Evolutionary conservation across 768 basidiomycete species (phyloP), one percentile per base, ranked within the genome.

Genomic region (Collybia nuda): DNA sequence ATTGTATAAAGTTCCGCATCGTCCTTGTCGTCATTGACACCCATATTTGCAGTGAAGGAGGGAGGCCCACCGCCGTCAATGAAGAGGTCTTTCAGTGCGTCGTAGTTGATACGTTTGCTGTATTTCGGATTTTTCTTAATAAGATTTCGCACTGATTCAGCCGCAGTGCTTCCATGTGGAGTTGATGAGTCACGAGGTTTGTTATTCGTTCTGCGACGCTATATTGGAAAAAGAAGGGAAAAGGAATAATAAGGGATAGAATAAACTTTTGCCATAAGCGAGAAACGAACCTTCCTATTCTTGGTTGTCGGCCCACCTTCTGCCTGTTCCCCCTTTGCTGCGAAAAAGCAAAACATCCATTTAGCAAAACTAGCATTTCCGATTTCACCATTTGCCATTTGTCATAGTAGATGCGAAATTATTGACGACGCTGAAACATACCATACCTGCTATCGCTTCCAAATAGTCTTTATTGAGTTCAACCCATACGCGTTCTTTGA

Each of bases 401-500:
- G 36, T 38, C 14, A 47, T 39, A 47, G n/a, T 26, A 26, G 14
- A n/a, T 11, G 32, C 9, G 32, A 11, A 32, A 32, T 9, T 11
- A 3, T 32, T 32, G 32, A 32, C 12, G 9, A 14, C 12, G 32
- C 14, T 11, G 12, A 14, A 32, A 51, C 56, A 28, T 35, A 52
- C 72, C 81, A 65, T 57, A 90, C 92, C 89, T 46, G 93, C 93
- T 28, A 95, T 74, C 14, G 87, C 85, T 63, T 93, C 88, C 29
- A 98, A 70, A 65, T 96, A 98, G 26, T 97, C 94, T 57, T 80
- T 80, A 65, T 97, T 97, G 60, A 93, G 74, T 69, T 95, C 93
- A 42, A 95, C 92, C 94, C 94, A 98, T 1, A 97, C 82, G 9
- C 91, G 84, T 65, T 93, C 91, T 66, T 90, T 98, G 61, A 92